phyloP scores from a whole-genome alignment of 495 filamentous ascomycete genomes.

The Cairneyella variabilis region DNA sequence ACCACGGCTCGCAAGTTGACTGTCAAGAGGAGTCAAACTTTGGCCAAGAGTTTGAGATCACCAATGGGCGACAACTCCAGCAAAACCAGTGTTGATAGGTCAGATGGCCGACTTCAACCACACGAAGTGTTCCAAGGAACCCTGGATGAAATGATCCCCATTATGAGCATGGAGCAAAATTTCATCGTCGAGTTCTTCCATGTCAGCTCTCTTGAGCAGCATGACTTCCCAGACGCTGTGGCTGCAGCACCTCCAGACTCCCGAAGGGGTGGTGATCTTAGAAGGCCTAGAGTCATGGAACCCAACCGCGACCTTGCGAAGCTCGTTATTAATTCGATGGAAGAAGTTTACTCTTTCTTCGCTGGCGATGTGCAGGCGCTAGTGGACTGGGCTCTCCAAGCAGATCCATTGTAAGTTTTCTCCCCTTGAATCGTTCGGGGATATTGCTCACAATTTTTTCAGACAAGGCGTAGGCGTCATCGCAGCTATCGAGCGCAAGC shows the following conservation, averaged over 20 bases:
- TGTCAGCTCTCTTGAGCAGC: conserved; percentile 67
- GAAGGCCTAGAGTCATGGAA: conserved; percentile 69
- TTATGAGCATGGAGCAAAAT: conserved; percentile 89
- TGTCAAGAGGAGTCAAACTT: conserved; percentile 77
- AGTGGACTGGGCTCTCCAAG: conserved; percentile 76
- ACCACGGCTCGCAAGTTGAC: conserved; percentile 85
- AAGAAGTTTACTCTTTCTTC: conserved; percentile 79
- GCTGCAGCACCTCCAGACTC: conserved; percentile 59
- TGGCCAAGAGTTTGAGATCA: conserved; percentile 74
- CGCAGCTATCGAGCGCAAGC: conserved; percentile 70
- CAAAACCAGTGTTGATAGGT: conserved; percentile 57
- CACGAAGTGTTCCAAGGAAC: conserved; percentile 81
- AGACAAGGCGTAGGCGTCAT: conserved; percentile 84
- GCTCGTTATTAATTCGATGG: conserved; percentile 77
- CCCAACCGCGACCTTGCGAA: conserved; percentile 79
- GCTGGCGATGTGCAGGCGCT: conserved; percentile 72
- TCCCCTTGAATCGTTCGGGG: conserved; percentile 15
- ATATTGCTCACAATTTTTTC: conserved; percentile 30
- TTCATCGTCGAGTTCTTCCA: conserved; percentile 94
- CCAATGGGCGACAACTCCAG: conserved; percentile 61
- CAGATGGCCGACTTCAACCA: conserved; percentile 63
- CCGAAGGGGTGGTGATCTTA: conserved; percentile 64
- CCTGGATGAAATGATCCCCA: conserved; percentile 70
- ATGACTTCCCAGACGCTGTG: conserved; percentile 80
- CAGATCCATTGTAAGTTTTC: conserved; percentile 62